Conservation (phyloP, 2,329 filamentous ascomycete species). For the Alternaria ethzedia region DNA sequence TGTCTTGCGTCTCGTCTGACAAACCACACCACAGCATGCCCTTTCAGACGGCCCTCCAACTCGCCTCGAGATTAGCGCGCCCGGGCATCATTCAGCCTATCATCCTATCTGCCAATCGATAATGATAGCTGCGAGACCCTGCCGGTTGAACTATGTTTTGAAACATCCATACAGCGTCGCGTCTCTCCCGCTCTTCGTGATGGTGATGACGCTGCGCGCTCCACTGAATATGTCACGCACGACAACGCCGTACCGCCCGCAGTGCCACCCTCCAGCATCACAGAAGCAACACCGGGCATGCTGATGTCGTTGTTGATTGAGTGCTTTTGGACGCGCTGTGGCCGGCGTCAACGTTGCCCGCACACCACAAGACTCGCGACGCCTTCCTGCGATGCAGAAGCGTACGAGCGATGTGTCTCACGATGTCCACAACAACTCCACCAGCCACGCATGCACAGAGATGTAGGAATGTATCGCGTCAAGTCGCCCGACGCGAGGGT, state of each 20-base stretch:
- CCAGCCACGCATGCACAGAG: slow-evolving; percentile 8
- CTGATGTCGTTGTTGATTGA: slow-evolving; percentile 17
- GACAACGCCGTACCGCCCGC: slow-evolving; percentile 35
- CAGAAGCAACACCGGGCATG: slow-evolving; percentile 23
- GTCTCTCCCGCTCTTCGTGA: slow-evolving; percentile 25
- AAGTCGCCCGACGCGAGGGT: slow-evolving; percentile 11
- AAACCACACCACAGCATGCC: slow-evolving; percentile 15
- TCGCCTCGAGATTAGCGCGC: slow-evolving; percentile 29
- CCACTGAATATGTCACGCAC: slow-evolving; percentile 28
- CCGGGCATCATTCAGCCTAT: slow-evolving; percentile 39
- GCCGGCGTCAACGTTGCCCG: slow-evolving; percentile 18
- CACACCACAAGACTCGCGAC: slow-evolving; percentile 20
- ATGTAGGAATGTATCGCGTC: slow-evolving; percentile 20
- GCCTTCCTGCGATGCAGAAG: slow-evolving; percentile 16
- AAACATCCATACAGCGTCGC: slow-evolving; percentile 40
- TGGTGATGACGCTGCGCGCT: slow-evolving; percentile 29
- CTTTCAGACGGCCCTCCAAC: slow-evolving; percentile 14
- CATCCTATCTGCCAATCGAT: slow-evolving; percentile 46
- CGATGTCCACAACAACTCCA: slow-evolving; percentile 11
- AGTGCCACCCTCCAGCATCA: slow-evolving; percentile 36
- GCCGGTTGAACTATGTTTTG: slow-evolving; percentile 40
- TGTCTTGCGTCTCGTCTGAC: slow-evolving; percentile 33
- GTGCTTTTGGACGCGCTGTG: slow-evolving; percentile 27
- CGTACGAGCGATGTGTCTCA: slow-evolving; percentile 17
- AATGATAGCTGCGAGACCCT: slow-evolving; percentile 44